phyloP scores from a whole-genome alignment of 2,329 filamentous ascomycete genomes.

The Aureobasidium sp. region DNA sequence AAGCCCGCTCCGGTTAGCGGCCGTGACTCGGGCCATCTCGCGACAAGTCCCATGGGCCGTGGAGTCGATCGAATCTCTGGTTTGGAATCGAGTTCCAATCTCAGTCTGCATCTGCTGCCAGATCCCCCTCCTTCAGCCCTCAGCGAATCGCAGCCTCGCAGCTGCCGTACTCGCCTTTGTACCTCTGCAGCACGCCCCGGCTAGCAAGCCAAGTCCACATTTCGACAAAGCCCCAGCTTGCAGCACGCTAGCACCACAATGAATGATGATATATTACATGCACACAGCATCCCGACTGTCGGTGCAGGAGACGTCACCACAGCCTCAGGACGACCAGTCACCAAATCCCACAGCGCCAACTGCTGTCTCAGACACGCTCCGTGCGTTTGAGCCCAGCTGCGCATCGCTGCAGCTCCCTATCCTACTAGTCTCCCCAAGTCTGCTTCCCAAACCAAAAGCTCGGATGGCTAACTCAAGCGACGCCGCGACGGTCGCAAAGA shows the following conservation, averaged over 20 bases:
- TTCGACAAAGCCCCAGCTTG: background rate
- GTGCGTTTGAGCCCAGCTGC: background rate
- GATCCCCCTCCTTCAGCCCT: background rate
- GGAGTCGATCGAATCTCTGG: slow-evolving; percentile 8
- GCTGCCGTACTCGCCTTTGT: background rate
- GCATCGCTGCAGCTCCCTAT: slow-evolving; percentile 2
- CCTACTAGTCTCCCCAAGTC: background rate
- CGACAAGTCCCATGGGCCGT: slow-evolving; percentile 3
- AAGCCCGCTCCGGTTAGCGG: background rate
- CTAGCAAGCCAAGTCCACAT: background rate
- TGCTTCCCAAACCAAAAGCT: slow-evolving; percentile 1
- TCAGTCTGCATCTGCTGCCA: slow-evolving; percentile 9
- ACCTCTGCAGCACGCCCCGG: slow-evolving; percentile 1
- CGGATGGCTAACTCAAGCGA: background rate
- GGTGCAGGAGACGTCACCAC: slow-evolving; percentile 2
- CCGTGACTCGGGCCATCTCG: background rate
- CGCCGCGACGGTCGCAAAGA: slow-evolving; percentile 1
- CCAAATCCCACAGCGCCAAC: background rate
- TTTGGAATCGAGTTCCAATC: slow-evolving; percentile 2
- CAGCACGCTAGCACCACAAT: background rate
- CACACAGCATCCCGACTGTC: background rate
- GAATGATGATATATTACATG: slow-evolving; percentile 12
- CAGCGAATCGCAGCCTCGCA: slow-evolving; percentile 1
- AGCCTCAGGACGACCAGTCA: background rate
- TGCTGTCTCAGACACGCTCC: slow-evolving; percentile 7